Conservation (phyloP, 371 early-diverging fungal genomes). For the Entomophthora muscae region DNA sequence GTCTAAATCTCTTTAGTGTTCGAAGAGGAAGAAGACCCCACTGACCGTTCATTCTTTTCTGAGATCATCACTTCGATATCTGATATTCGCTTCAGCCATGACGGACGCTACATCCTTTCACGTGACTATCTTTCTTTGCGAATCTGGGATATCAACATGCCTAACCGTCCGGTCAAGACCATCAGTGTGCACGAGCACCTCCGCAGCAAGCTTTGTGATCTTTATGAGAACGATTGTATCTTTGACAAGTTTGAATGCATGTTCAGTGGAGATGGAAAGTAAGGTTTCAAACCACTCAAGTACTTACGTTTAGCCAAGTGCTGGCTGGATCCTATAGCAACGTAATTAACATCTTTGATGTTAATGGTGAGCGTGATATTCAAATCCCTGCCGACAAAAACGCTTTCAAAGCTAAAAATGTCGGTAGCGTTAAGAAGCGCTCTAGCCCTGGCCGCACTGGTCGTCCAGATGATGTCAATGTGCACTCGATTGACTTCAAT, state of each 20-base stretch:
- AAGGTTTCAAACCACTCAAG: slow-evolving; percentile 7
- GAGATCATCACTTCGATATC: slow-evolving; percentile 96
- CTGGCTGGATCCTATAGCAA: slow-evolving; percentile 96
- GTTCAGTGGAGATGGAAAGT: slow-evolving; percentile 78
- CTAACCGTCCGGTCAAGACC: slow-evolving; percentile 75
- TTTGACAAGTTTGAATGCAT: slow-evolving; percentile 98
- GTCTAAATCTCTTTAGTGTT: slow-evolving; percentile 36
- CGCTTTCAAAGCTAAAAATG: slow-evolving; percentile 86
- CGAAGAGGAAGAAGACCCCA: slow-evolving; percentile 86
- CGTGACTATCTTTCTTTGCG: slow-evolving; percentile 91
- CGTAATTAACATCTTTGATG: slow-evolving; percentile 80
- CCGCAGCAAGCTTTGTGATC: slow-evolving; percentile 81
- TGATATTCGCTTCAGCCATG: slow-evolving; percentile 85
- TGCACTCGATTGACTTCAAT: slow-evolving; percentile 73
- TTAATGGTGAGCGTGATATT: slow-evolving; percentile 37
- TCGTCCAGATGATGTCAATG: slow-evolving; percentile 55
- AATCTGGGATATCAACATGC: slow-evolving; percentile 97
- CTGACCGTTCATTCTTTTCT: slow-evolving; percentile 88
- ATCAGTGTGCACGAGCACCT: slow-evolving; percentile 91
- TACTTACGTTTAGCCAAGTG: slow-evolving; percentile 25
- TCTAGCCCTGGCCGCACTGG: slow-evolving; percentile 18
- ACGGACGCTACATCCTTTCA: slow-evolving; percentile 91
- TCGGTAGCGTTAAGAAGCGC: slow-evolving; percentile 32
- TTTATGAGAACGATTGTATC: slow-evolving; percentile 97
- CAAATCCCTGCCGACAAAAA: slow-evolving; percentile 92